Evolutionary conservation across 345 rosid species (phyloP).

Genomic region (Populus ilicifolia): DNA sequence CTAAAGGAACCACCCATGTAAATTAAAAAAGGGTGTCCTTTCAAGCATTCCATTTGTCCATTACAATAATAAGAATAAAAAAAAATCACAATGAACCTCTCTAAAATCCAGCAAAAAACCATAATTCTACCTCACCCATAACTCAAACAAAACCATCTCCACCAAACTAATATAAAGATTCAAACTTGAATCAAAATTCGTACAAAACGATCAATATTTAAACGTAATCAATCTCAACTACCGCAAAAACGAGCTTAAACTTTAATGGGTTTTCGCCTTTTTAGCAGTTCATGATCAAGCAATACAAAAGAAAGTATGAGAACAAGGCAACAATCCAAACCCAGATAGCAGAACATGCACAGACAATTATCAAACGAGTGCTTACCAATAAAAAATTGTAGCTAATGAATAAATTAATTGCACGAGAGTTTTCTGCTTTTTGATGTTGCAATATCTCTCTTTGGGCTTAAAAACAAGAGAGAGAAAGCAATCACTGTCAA

Average conservation of each 20-base stretch:
- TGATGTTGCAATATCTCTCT: not conserved
- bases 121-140: not conserved
- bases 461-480: not conserved
- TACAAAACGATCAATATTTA: not conserved
- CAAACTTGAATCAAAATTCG: not conserved
- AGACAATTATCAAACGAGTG: not conserved
- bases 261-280: not conserved
- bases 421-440: not conserved
- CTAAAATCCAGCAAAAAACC: not conserved
- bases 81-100: not conserved
- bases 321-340: not conserved
- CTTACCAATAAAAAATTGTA: not conserved
- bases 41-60: not conserved
- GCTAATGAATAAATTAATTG: not conserved
- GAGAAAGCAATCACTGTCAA: not conserved
- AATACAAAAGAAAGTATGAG: not conserved
- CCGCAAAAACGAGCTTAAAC: not conserved
- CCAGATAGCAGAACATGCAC: not conserved
- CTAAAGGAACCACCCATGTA: not conserved
- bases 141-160: not conserved
- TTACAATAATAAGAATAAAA: not conserved
- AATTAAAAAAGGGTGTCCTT: not conserved
- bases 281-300: not conserved
- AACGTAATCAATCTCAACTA: not conserved
- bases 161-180: not conserved